Base-by-base conservation (phyloP, 1,284 basidiomycete genomes). In the Ganoderma lucidum region DNA sequence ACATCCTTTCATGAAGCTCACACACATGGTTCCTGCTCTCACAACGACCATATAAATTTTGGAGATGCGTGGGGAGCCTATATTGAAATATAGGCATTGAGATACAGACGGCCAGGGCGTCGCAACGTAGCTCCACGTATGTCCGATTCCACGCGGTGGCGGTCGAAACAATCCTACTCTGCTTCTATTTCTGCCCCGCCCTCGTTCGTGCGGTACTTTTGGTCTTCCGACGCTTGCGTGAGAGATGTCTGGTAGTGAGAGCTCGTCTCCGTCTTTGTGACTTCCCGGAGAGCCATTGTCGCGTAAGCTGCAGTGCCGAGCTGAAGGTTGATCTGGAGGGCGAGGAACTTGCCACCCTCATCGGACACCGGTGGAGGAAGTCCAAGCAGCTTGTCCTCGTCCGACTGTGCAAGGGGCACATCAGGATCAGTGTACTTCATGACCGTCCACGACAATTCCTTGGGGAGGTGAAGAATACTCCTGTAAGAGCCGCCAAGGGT, bases 401-500 rank as follows among this genome's bases (percentile, higher is more conserved):
- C 98, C 0, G 97, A 93, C 78, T 97, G 96, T 2, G 94, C 93
- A 37, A 99, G 88, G 10, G 95, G 86, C 53, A 97, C 88, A 76
- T 98, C 93, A 0, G 97, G 95, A 78, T 99, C 95, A 8, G 96
- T 97, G 81, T 99, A 99, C 65, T 89, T 86, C 67, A 99, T 83
- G 23, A 94, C 87, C 6, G 86, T 84, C 94, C 95, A 98, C 0
- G 90, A 87, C 51, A 98, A 82, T 71, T 94, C 86, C 63, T 87
- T 88, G 0, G 98, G 97, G 30, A 92, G 84, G 75, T 97, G 95
- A 65, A 99, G 81, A 66, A 99, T 94, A 70, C 93, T 92, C 70
- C 98, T 92, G 79, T 99, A 99, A 0, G 96, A 96, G 8, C 98
- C 98, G 66, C 90, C 91, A 35, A 99, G 86, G 8, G 92, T 94